A percentile compares a stretch with the other conserved stretches of the same genome.
phyloP scores from a whole-genome alignment of 192 early-diverging fungal genomes.

The Blastocladiella britannica region DNA sequence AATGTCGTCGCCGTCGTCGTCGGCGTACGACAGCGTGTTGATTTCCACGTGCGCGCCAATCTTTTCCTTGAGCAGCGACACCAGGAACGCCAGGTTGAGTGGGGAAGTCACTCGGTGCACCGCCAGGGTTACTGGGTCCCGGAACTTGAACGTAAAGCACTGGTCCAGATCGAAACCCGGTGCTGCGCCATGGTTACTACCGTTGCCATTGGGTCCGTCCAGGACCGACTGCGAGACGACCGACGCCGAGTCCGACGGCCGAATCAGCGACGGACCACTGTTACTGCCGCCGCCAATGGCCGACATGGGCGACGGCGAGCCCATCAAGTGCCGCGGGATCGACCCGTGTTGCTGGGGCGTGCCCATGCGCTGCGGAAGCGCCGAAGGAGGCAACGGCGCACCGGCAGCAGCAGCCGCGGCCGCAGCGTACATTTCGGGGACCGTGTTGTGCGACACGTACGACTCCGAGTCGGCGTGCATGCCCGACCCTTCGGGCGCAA shows the following conservation, averaged over 20 bases:
- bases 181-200: too few species aligned
- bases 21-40: slow-evolving; percentile 54
- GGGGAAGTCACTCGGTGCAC: slow-evolving; percentile 30
- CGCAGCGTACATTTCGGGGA: too few species aligned
- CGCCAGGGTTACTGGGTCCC: slow-evolving; percentile 14
- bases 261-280: slow-evolving; percentile 1
- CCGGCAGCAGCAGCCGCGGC: too few species aligned
- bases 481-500: slow-evolving; percentile 14
- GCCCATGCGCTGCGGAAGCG: too few species aligned
- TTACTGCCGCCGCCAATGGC: slow-evolving; percentile 1
- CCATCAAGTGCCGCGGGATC: too few species aligned
- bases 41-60: slow-evolving; percentile 16
- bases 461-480: slow-evolving; percentile 22
- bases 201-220: too few species aligned
- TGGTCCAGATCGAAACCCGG: slow-evolving; percentile 48
- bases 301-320: too few species aligned
- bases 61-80: slow-evolving; percentile 21
- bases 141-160: slow-evolving; percentile 39
- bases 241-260: not conserved
- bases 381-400: too few species aligned
- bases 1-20: slow-evolving; percentile 80
- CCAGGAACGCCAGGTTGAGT: slow-evolving; percentile 36
- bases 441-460: too few species aligned
- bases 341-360: too few species aligned
- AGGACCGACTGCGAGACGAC: slow-evolving; percentile 1